phyloP scores from a whole-genome alignment of 2,329 filamentous ascomycete genomes.

The Alternaria postmessia region DNA sequence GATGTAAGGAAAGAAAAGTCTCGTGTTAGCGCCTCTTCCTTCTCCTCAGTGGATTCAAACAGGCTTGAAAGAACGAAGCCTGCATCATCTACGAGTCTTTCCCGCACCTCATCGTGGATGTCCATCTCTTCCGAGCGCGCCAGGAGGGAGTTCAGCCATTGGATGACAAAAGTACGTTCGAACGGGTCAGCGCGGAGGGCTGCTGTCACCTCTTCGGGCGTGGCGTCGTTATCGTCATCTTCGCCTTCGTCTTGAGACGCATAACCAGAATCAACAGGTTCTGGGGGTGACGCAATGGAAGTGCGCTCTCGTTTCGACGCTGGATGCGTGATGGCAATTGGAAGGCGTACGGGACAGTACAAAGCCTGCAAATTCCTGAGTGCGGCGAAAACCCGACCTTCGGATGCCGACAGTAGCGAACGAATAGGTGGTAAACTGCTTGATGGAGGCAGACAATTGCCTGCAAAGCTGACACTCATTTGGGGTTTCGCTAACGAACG shows the following conservation, averaged over 20 bases:
- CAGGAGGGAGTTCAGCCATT: constrained; percentile 47
- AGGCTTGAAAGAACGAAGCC: constrained; percentile 45
- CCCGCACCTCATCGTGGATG: constrained; percentile 33
- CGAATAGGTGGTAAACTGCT: constrained; percentile 44
- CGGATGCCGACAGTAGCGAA: constrained; percentile 28
- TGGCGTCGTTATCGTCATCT: constrained; percentile 24
- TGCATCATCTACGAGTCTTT: constrained; percentile 41
- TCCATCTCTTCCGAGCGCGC: constrained; percentile 39
- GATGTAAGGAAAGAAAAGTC: constrained; percentile 39
- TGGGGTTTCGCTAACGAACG: constrained; percentile 16
- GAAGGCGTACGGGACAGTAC: constrained; percentile 47
- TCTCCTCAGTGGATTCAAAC: constrained; percentile 32
- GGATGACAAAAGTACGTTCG: constrained; percentile 40
- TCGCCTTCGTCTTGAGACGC: constrained; percentile 45
- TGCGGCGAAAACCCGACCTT: constrained; percentile 33
- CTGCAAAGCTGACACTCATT: constrained; percentile 38
- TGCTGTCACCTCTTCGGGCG: constrained; percentile 34
- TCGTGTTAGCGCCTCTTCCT: constrained; percentile 42
- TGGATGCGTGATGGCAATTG: constrained; percentile 24
- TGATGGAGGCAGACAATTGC: constrained; percentile 43
- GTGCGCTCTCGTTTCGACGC: constrained; percentile 20
- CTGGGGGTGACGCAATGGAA: constrained; percentile 28
- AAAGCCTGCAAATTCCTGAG: constrained; percentile 40
- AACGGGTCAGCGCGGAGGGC: constrained; percentile 44
- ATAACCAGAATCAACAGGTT: constrained; percentile 46